These are phyloP conservation scores for Beta vulgaris DNA, from an alignment of 148 eudicot species.

Conservation along the genomic window DNA sequence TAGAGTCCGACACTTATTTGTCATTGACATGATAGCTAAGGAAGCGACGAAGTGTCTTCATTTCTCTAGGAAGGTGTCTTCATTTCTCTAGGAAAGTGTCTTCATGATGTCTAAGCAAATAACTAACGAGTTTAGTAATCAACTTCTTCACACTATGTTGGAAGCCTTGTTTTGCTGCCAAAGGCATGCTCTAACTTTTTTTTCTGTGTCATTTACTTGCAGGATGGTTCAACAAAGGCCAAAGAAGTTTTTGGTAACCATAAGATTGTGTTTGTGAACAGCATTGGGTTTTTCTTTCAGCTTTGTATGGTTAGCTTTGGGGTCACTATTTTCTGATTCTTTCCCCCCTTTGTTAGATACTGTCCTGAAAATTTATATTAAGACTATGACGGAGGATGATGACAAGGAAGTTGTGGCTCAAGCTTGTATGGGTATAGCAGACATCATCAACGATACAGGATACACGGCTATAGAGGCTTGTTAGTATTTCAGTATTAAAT, in stretches of 20 bases:
- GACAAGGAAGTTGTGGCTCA: slow-evolving; percentile 99
- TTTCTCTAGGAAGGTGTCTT: background rate
- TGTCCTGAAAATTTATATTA: slow-evolving; percentile 79
- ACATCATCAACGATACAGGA: slow-evolving; percentile 67
- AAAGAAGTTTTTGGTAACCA: slow-evolving; percentile 68
- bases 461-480: slow-evolving; percentile 75
- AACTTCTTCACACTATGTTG: background rate
- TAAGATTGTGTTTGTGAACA: background rate
- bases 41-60: background rate
- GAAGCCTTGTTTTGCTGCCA: background rate
- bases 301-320: background rate
- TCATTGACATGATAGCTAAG: too few relatives aligned
- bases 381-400: slow-evolving; percentile 85
- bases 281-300: background rate
- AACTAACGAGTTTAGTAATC: background rate
- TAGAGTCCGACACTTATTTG: background rate
- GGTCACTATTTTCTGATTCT: background rate
- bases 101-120: background rate
- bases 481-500: slow-evolving; percentile 40
- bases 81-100: background rate
- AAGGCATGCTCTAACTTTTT: slow-evolving; percentile 5
- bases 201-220: slow-evolving; percentile 22
- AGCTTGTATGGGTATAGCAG: slow-evolving; percentile 77
- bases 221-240: slow-evolving; percentile 76
- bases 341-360: slow-evolving; percentile 48